These are phyloP conservation scores for Curvularia sp. DNA, from an alignment of 2,329 filamentous ascomycete species.

Conservation along the genomic window DNA sequence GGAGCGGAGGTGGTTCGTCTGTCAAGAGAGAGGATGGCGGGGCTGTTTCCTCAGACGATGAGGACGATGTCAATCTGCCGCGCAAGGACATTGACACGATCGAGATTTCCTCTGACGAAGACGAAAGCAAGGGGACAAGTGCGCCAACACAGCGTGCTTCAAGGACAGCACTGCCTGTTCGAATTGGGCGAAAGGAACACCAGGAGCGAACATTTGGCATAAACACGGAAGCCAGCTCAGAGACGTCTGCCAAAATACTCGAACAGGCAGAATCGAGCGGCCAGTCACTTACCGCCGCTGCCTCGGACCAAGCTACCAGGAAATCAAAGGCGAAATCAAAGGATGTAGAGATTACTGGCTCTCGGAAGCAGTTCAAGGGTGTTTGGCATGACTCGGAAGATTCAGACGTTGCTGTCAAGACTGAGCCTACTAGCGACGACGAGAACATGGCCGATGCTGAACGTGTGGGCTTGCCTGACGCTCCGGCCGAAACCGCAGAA, in stretches of 20 bases:
- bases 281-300: conserved; percentile 25
- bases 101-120: conserved; percentile 64
- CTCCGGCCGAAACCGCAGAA: conserved; percentile 18
- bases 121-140: conserved; percentile 42
- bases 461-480: conserved; percentile 30
- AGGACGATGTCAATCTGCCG: conserved; percentile 55
- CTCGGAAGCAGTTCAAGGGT: conserved; percentile 54
- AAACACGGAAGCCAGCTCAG: conserved; percentile 61
- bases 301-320: conserved; percentile 27
- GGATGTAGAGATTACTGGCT: conserved; percentile 54
- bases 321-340: conserved; percentile 53
- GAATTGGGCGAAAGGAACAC: conserved; percentile 64
- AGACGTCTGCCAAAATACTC: conserved; percentile 53
- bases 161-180: conserved; percentile 55
- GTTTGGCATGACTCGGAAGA: conserved; percentile 55
- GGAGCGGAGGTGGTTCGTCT: conserved; percentile 23
- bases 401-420: conserved; percentile 57
- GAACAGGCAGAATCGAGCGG: conserved; percentile 46
- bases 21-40: conserved; percentile 49
- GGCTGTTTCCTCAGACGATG: conserved; percentile 59
- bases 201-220: conserved; percentile 62
- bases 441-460: conserved; percentile 43
- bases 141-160: conserved; percentile 30
- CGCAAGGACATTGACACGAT: conserved; percentile 66
- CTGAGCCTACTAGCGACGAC: conserved; percentile 62